Conservation (phyloP, 331 rosid genomes). For the Pyracantha coccinea region DNA sequence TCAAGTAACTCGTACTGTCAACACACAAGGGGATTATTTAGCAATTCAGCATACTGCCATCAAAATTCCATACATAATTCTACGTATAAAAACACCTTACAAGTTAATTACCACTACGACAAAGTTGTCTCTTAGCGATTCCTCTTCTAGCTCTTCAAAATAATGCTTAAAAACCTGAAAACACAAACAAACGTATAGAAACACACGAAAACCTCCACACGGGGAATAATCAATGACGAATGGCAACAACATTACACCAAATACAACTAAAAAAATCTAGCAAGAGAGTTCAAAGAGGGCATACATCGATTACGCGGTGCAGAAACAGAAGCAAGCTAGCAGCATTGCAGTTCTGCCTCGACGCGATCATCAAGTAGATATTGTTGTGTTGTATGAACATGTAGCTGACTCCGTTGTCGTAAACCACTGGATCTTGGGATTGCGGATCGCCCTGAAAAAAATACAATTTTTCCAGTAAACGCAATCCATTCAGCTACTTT, state of each 20-base stretch:
- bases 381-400: conserved; percentile 31
- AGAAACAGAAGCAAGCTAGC: conserved; percentile 31
- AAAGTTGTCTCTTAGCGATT: conserved; percentile 30
- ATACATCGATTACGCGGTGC: conserved; percentile 18
- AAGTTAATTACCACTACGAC: conserved; percentile 28
- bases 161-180: conserved; percentile 29
- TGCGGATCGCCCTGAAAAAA: conserved; percentile 14
- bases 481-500: not conserved
- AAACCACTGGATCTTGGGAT: conserved; percentile 35
- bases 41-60: too few species aligned
- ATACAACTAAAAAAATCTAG: not conserved
- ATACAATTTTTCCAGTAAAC: not conserved
- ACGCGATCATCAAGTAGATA: conserved; percentile 25
- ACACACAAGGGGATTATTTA: not conserved
- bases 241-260: not conserved
- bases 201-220: not conserved
- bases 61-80: not conserved
- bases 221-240: not conserved
- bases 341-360: conserved; percentile 34
- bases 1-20: conserved; percentile 32
- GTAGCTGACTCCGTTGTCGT: conserved; percentile 27
- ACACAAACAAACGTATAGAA: not conserved
- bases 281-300: not conserved
- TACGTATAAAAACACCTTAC: not conserved
- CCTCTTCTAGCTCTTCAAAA: conserved; percentile 32